Conservation (phyloP, 2,329 filamentous ascomycete genomes). For the Whalleya microplaca region DNA sequence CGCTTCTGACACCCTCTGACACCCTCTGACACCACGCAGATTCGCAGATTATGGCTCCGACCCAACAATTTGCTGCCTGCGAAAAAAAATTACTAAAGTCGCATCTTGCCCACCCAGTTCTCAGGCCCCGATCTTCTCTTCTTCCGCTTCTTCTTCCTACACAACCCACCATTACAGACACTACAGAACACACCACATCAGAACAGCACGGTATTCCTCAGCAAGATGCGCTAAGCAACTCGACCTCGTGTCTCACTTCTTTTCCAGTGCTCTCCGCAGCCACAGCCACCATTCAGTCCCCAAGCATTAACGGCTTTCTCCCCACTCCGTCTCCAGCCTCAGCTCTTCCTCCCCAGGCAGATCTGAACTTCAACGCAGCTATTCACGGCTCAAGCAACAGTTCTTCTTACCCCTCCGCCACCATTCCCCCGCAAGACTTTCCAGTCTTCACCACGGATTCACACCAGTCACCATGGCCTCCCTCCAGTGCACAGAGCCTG, state of each 20-base stretch:
- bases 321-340: constrained; percentile 54
- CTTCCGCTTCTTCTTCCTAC: constrained; percentile 41
- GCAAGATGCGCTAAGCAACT: constrained; percentile 63
- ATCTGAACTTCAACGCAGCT: constrained; percentile 71
- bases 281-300: constrained; percentile 59
- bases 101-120: constrained; percentile 27
- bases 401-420: constrained; percentile 60
- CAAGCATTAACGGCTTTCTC: constrained; percentile 44
- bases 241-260: constrained; percentile 41
- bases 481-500: constrained; percentile 67
- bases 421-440: constrained; percentile 68
- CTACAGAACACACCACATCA: constrained; percentile 36
- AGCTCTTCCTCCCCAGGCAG: constrained; percentile 60
- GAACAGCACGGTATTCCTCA: constrained; percentile 42
- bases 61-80: constrained; percentile 33
- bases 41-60: constrained; percentile 1
- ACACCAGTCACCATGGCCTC: constrained; percentile 76
- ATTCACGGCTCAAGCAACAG: constrained; percentile 59
- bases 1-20: constrained; percentile 14
- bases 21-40: not conserved
- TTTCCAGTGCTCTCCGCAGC: constrained; percentile 37
- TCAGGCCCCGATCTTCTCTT: constrained; percentile 27
- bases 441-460: constrained; percentile 84
- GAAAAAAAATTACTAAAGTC: constrained; percentile 37
- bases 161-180: constrained; percentile 38